Evolutionary conservation across 2,329 filamentous ascomycete species (phyloP).

Genomic region (Didymella lethalis): DNA sequence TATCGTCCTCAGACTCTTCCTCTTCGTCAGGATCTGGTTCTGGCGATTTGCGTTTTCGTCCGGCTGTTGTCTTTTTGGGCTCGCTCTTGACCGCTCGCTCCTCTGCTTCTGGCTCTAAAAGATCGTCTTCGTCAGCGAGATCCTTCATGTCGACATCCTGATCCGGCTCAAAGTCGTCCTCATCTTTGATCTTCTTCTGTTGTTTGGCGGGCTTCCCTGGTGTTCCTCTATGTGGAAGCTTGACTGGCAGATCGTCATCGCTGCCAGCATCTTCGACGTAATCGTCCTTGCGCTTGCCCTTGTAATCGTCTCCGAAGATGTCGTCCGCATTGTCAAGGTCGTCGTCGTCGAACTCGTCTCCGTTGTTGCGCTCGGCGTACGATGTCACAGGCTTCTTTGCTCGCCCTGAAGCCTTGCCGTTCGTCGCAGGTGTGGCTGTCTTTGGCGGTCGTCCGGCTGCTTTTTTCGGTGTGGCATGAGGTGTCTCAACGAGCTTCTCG

Average conservation of each 20-base stretch:
- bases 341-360: constrained; percentile 58
- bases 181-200: constrained; percentile 56
- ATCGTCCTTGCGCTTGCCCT: constrained; percentile 69
- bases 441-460: constrained; percentile 43
- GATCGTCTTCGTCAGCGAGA: constrained; percentile 55
- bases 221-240: constrained; percentile 49
- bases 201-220: constrained; percentile 50
- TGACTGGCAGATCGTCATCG: constrained; percentile 41
- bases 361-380: constrained; percentile 67
- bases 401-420: constrained; percentile 48
- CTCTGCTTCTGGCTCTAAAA: constrained; percentile 55
- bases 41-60: constrained; percentile 65
- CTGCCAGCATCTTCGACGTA: constrained; percentile 67
- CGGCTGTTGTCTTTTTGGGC: constrained; percentile 48
- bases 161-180: constrained; percentile 53
- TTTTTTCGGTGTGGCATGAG: constrained; percentile 49
- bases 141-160: constrained; percentile 64
- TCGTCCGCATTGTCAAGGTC: constrained; percentile 73
- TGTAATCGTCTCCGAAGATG: constrained; percentile 79
- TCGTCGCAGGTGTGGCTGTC: constrained; percentile 46
- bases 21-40: constrained; percentile 61
- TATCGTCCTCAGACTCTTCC: constrained; percentile 63
- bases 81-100: constrained; percentile 52
- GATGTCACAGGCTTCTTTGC: constrained; percentile 54
- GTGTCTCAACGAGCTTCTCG: constrained; percentile 36